Conservation (phyloP, 1,284 basidiomycete species). For the Kwoniella shivajii region DNA sequence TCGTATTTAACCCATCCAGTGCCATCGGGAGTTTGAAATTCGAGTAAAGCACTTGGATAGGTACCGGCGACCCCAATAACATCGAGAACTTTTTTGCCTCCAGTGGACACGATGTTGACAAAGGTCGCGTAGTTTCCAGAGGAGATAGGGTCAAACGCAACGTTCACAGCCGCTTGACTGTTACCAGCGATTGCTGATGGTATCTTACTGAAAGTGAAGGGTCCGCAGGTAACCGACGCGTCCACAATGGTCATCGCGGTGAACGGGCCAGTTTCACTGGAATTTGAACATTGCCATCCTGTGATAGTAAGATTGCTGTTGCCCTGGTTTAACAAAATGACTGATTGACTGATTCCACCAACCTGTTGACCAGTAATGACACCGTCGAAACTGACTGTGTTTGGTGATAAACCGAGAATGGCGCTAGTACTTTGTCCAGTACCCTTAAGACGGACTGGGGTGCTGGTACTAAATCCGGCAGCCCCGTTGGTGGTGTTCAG, state of each 20-base stretch:
- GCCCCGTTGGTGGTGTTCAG: slow-evolving; percentile 10
- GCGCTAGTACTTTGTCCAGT: slow-evolving; percentile 12
- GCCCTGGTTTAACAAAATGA: slow-evolving; percentile 13
- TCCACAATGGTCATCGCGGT: background rate
- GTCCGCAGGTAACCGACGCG: slow-evolving; percentile 5
- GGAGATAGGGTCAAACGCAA: slow-evolving; percentile 10
- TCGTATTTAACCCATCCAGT: slow-evolving; percentile 15
- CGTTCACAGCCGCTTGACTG: slow-evolving; percentile 11
- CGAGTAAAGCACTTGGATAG: slow-evolving; percentile 12
- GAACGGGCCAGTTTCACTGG: slow-evolving; percentile 17
- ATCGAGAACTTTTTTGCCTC: slow-evolving; percentile 9
- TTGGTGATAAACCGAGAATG: slow-evolving; percentile 12
- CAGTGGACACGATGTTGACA: slow-evolving; percentile 8
- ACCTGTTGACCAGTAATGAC: slow-evolving; percentile 14
- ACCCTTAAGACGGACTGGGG: slow-evolving; percentile 13
- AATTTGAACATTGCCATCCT: slow-evolving; percentile 3
- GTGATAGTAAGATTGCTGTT: slow-evolving; percentile 14
- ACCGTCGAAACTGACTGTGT: slow-evolving; percentile 19
- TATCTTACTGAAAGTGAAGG: slow-evolving; percentile 15
- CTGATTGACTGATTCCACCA: slow-evolving; percentile 16
- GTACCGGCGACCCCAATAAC: slow-evolving; percentile 14
- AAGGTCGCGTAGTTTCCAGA: slow-evolving; percentile 18
- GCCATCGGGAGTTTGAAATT: slow-evolving; percentile 16
- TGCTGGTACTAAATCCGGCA: slow-evolving; percentile 7
- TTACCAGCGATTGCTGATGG: slow-evolving; percentile 10